Base-by-base conservation (phyloP, 2,329 filamentous ascomycete genomes). In the Colletotrichum sp. region DNA sequence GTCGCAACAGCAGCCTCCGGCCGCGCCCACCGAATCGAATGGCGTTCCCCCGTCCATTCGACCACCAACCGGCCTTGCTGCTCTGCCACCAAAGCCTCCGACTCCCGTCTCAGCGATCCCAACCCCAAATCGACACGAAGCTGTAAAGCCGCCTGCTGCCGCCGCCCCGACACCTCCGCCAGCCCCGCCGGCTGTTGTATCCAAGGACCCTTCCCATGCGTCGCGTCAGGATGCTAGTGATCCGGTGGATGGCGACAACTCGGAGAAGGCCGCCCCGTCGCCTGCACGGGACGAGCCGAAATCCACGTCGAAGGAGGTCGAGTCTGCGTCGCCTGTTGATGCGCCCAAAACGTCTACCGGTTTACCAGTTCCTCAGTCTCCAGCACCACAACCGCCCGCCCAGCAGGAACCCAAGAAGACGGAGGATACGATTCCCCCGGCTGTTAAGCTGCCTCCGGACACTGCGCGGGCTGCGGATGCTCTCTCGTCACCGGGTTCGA, bases 401-500 rank as follows among this genome's bases (percentile, higher is more conserved):
- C 85, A 71, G 84, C 80, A 69, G 82, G 83, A 76, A 82, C 80
- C 7, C 6, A 68, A 87, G 80, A 81, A 85, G 84, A 63, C 85
- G 16, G 75, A 75, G 34, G 72, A 75, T 9, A 36, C 36, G 21
- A 18, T 16, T 6, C 4, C 67, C 26, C 75, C 84, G 55, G 81
- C 83, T 12, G 81, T 85, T 12, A 85, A 84, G 52, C 78, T 84
- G 15, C 81, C 85, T 8, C 77, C 81, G n/a, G 86, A 88, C 69
- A 71, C 78, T 28, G 63, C 81, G 66, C 85, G 85, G 49, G 79
- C 83, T 66, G 80, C 84, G 4, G 90, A 92, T 77, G 83, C 85
- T 4, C 79, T 88, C 8, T 92, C 89, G 4, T 92, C 90, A 3
- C 89, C 91, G 18, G 87, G 86, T 4, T 96, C 95, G 8, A 96